Evolutionary conservation across 768 basidiomycete species (phyloP).

Genomic region (Myochromella boudieri): DNA sequence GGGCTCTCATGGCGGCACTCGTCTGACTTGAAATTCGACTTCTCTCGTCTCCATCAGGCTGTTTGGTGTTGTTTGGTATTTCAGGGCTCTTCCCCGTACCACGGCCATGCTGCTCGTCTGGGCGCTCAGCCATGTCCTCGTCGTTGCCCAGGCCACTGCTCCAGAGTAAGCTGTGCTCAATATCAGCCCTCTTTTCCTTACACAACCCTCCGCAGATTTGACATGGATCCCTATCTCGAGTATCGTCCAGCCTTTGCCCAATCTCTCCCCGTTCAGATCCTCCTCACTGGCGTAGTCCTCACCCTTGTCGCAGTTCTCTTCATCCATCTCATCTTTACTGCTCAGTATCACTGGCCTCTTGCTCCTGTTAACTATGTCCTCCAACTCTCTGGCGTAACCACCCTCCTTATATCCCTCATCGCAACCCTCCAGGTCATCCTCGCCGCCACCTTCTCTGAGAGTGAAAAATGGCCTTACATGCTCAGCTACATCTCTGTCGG

Average conservation of each 20-base stretch:
- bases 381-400: slow-evolving; percentile 80
- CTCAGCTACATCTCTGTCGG: slow-evolving; percentile 85
- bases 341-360: slow-evolving; percentile 94
- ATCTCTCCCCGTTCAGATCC: slow-evolving; percentile 88
- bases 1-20: slow-evolving; percentile 20
- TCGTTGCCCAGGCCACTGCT: slow-evolving; percentile 5
- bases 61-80: background rate
- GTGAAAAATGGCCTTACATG: slow-evolving; percentile 91
- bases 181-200: background rate
- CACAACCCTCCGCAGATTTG: slow-evolving; percentile 20
- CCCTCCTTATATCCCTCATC: slow-evolving; percentile 74
- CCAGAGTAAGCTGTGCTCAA: slow-evolving; percentile 12
- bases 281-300: slow-evolving; percentile 81
- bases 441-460: slow-evolving; percentile 54
- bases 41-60: slow-evolving; percentile 3
- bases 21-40: too few relatives aligned
- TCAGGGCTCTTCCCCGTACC: background rate
- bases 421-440: slow-evolving; percentile 81
- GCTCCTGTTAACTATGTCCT: slow-evolving; percentile 90
- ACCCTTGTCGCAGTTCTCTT: slow-evolving; percentile 84
- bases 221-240: slow-evolving; percentile 69
- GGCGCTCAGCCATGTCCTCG: slow-evolving; percentile 5
- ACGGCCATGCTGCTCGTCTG: background rate
- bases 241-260: slow-evolving; percentile 82
- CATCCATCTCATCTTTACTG: slow-evolving; percentile 92